Evolutionary conservation across 169 alveolate genomes (phyloP).

Genomic region (Toxoplasma gondii): DNA sequence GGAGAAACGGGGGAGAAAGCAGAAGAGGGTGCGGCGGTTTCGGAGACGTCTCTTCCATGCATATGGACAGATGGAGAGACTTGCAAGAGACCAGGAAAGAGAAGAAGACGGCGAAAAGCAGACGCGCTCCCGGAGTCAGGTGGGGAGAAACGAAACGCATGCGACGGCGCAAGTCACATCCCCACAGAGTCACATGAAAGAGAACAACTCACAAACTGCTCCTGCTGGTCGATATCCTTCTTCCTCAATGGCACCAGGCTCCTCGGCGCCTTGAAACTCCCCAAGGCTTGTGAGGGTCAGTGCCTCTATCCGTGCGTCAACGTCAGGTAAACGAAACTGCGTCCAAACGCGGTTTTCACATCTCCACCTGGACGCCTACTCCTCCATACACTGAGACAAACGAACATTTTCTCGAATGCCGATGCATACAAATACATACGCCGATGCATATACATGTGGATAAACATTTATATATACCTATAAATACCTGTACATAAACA

Average conservation of each 20-base stretch:
- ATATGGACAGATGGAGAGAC: background rate
- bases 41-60: background rate
- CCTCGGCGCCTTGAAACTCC: constrained; percentile 22
- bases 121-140: background rate
- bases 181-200: too few relatives aligned
- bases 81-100: background rate
- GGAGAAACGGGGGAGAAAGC: background rate
- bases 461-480: background rate
- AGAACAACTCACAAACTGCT: background rate
- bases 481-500: background rate
- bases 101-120: background rate
- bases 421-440: too few relatives aligned
- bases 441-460: background rate
- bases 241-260: background rate
- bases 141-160: background rate
- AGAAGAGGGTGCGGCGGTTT: background rate
- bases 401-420: too few relatives aligned
- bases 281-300: background rate
- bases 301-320: constrained; percentile 6
- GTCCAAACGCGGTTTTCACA: background rate
- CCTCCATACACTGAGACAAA: too few relatives aligned
- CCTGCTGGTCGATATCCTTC: constrained; percentile 22
- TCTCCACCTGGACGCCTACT: too few relatives aligned
- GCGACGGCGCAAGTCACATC: too few relatives aligned
- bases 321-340: background rate